phyloP scores from a whole-genome alignment of 2,329 filamentous ascomycete genomes.

The Metarhizium guizhouense region DNA sequence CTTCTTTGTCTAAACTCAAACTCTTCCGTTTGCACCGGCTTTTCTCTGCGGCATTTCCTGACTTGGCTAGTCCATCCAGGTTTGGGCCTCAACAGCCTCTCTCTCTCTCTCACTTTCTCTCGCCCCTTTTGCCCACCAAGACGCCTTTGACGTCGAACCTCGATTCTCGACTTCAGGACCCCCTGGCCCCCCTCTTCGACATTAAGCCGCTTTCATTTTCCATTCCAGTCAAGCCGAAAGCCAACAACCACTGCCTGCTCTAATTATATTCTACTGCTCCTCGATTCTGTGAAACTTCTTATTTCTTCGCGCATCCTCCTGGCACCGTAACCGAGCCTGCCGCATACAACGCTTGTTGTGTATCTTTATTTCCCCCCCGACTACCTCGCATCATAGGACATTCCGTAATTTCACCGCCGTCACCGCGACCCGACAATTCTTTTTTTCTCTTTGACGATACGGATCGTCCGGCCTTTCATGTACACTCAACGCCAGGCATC shows the following conservation, averaged over 20 bases:
- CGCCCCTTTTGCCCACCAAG: conserved; percentile 2
- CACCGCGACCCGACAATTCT: background rate
- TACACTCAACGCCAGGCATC: conserved; percentile 2
- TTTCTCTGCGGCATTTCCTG: background rate
- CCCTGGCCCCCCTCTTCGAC: background rate
- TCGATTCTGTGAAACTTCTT: background rate
- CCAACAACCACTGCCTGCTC: background rate
- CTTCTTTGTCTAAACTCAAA: background rate
- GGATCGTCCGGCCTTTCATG: conserved; percentile 8
- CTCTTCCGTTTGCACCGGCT: background rate
- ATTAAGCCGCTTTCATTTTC: background rate
- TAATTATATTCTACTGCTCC: too few relatives aligned
- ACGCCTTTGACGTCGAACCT: background rate
- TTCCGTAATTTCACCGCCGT: background rate
- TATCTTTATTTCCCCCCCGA: background rate
- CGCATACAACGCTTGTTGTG: background rate
- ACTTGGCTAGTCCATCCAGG: background rate
- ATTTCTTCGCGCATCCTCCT: background rate
- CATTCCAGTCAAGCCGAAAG: background rate
- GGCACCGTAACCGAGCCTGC: background rate
- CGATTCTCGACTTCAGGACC: background rate
- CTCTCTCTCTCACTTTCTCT: background rate
- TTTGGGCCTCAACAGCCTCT: background rate
- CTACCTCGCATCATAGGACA: background rate
- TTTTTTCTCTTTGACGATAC: background rate